phyloP scores from a whole-genome alignment of 139 green algal genomes.

The Asterochloris sp. region DNA sequence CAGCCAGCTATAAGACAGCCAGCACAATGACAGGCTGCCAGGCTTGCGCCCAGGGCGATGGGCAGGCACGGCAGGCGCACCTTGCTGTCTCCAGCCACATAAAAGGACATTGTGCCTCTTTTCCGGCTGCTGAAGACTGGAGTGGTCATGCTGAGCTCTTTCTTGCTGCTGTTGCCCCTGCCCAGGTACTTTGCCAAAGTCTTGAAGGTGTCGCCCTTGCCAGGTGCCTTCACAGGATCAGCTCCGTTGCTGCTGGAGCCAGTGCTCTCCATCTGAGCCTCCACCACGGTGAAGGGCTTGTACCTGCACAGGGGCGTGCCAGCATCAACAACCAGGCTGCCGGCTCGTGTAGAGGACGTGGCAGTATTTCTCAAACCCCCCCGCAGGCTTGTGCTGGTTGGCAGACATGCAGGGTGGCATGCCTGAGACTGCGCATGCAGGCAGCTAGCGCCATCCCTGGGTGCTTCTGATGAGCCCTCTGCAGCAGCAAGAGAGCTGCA shows the following conservation, averaged over 20 bases:
- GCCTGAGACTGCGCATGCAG: no score
- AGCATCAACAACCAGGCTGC: no score
- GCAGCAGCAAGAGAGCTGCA: not conserved
- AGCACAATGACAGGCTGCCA: not conserved
- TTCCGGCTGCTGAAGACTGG: constrained; percentile 19
- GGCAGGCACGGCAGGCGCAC: not conserved
- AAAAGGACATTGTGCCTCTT: constrained; percentile 2
- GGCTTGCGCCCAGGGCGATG: not conserved
- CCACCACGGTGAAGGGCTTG: constrained; percentile 8
- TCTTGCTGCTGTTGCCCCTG: constrained; percentile 1
- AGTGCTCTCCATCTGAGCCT: not conserved
- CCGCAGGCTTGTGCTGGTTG: no score
- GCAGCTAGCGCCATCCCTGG: no score
- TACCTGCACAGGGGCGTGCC: constrained; percentile 7
- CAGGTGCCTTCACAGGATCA: not conserved
- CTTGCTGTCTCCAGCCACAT: constrained; percentile 19
- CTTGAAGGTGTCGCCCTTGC: constrained; percentile 13
- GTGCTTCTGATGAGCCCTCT: no score
- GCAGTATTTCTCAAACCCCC: no score
- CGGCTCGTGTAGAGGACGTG: no score
- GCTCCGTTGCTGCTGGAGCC: not conserved
- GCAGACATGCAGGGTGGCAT: no score
- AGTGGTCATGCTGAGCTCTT: constrained; percentile 25
- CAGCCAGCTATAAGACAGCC: not conserved
- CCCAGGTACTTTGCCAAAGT: constrained; percentile 13